Evolutionary conservation across 371 early-diverging fungal species (phyloP).

Genomic region (Rhizopus microsporus): DNA sequence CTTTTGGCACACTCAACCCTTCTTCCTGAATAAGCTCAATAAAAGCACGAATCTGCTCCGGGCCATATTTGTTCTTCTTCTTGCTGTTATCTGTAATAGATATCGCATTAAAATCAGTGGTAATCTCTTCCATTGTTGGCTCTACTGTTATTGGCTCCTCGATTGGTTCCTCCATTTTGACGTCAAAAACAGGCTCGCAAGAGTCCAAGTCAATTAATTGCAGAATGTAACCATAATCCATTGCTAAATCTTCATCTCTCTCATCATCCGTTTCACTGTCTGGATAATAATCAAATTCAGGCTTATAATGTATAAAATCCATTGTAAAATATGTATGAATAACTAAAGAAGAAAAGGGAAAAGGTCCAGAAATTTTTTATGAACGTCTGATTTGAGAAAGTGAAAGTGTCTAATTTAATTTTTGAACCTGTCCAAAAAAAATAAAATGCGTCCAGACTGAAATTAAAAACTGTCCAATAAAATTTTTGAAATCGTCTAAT

Average conservation of each 20-base stretch:
- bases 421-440: no score
- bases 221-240: constrained; percentile 11
- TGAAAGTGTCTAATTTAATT: no score
- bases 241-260: constrained; percentile 11
- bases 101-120: constrained; percentile 9
- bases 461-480: constrained; percentile 7
- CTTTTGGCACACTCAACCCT: constrained; percentile 17
- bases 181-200: constrained; percentile 6
- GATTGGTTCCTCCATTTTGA: constrained; percentile 15
- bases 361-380: constrained; percentile 14
- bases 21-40: constrained; percentile 20
- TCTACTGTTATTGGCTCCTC: constrained; percentile 12
- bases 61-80: constrained; percentile 11
- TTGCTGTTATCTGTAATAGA: constrained; percentile 8
- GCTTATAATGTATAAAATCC: constrained; percentile 15
- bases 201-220: constrained; percentile 9
- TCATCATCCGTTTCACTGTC: constrained; percentile 12
- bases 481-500: constrained; percentile 8
- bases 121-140: constrained; percentile 13
- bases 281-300: constrained; percentile 16
- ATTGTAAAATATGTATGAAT: constrained; percentile 14
- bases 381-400: no score
- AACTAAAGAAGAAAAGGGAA: constrained; percentile 8
- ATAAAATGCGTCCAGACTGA: constrained; percentile 6
- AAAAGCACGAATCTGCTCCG: constrained; percentile 14